Evolutionary conservation across 192 early-diverging fungal genomes (phyloP).

Genomic region (Fimicolochytrium jonesii): DNA sequence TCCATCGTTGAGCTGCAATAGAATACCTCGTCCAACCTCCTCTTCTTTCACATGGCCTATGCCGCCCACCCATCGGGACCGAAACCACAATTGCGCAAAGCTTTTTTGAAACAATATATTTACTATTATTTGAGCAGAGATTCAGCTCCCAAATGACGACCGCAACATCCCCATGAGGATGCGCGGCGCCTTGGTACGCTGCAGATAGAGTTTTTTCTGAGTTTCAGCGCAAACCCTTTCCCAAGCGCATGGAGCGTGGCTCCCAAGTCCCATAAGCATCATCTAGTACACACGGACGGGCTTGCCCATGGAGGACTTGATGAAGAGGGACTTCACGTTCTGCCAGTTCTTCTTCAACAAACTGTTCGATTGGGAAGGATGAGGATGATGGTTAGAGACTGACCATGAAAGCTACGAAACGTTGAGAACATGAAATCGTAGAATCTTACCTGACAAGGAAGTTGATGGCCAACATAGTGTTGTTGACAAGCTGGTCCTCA

Average conservation of each 20-base stretch:
- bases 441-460: slow-evolving; percentile 98
- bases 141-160: slow-evolving; percentile 27
- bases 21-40: no score
- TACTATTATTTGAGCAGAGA: slow-evolving; percentile 17
- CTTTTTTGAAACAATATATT: no score
- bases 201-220: slow-evolving; percentile 5
- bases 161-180: background rate
- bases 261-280: background rate
- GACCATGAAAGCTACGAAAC: no score
- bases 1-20: no score
- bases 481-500: slow-evolving; percentile 91
- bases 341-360: slow-evolving; percentile 99
- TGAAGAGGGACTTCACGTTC: slow-evolving; percentile 96
- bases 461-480: slow-evolving; percentile 98
- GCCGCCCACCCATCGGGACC: no score
- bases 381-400: no score
- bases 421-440: no score
- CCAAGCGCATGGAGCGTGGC: background rate
- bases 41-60: no score
- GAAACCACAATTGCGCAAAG: no score
- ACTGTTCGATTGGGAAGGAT: no score
- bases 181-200: slow-evolving; percentile 23
- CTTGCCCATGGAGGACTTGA: slow-evolving; percentile 98
- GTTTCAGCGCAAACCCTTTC: slow-evolving; percentile 11
- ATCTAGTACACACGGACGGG: slow-evolving; percentile 36